Conservation (phyloP, 305 asterid species). For the Solanum hybrid region DNA sequence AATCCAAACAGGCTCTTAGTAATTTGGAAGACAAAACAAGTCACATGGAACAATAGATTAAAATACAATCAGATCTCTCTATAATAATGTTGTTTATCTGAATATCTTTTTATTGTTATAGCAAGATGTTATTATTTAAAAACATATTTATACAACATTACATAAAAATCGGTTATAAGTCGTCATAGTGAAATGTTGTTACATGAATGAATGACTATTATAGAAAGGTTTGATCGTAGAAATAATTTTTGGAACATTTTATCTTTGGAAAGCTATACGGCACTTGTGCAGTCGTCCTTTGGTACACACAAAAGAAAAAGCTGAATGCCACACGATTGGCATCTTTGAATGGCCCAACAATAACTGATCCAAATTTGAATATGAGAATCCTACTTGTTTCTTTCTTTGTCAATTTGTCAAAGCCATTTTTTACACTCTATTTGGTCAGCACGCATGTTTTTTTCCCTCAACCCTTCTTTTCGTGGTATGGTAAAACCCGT, state of each 20-base stretch:
- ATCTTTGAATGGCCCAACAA: conserved; percentile 29
- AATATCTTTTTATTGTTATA: neutral
- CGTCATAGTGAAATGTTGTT: neutral
- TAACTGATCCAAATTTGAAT: conserved; percentile 11
- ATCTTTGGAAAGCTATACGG: conserved; percentile 19
- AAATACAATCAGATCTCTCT: neutral
- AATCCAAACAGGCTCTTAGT: neutral
- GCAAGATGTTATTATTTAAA: neutral
- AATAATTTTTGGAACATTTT: neutral
- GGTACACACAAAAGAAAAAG: neutral
- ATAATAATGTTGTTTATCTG: neutral
- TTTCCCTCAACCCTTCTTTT: neutral
- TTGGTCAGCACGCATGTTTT: conserved; percentile 26
- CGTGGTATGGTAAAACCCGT: conserved; percentile 29
- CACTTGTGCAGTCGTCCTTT: conserved; percentile 18
- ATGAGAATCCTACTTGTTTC: conserved; percentile 5
- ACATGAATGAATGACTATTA: no score
- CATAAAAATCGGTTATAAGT: neutral
- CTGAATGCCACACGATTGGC: conserved; percentile 51
- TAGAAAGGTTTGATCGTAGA: neutral
- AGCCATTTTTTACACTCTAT: neutral
- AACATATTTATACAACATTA: neutral
- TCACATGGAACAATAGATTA: neutral
- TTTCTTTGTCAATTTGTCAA: conserved; percentile 1
- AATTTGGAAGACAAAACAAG: neutral